A percentile compares a stretch with the other conserved stretches of the same genome.
Evolutionary conservation across 192 early-diverging fungal species (phyloP).

Genomic region (Rhizophagus prolifer): DNA sequence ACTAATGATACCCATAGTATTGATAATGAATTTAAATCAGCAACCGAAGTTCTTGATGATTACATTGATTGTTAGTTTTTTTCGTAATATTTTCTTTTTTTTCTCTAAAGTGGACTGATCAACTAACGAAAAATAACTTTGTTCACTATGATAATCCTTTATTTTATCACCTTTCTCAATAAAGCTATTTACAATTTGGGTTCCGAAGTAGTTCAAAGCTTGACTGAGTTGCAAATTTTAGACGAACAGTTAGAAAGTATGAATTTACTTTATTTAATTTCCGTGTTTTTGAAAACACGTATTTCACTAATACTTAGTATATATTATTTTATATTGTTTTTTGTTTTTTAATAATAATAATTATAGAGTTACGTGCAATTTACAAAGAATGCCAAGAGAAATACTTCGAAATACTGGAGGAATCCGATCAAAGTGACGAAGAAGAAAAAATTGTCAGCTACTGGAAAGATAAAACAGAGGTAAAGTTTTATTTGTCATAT

Average conservation of each 20-base stretch:
- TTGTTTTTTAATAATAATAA: not conserved
- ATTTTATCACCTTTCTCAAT: not conserved
- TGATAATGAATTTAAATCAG: slow-evolving; percentile 7
- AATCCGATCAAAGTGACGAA: slow-evolving; percentile 15
- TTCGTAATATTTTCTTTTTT: not conserved
- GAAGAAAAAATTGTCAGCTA: not conserved
- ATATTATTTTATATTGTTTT: not conserved
- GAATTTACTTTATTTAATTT: not conserved
- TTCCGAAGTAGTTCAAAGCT: not conserved
- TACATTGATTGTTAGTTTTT: slow-evolving; percentile 15
- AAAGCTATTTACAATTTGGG: slow-evolving; percentile 19
- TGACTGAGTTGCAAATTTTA: slow-evolving; percentile 2
- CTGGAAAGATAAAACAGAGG: slow-evolving; percentile 17
- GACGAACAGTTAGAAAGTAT: slow-evolving; percentile 15
- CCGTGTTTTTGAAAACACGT: not conserved
- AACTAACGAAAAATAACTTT: not conserved
- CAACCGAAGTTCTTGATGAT: slow-evolving; percentile 12
- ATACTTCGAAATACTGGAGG: not conserved
- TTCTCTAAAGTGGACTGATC: not conserved
- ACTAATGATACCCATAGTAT: not conserved
- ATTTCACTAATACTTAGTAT: not conserved
- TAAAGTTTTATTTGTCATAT: not conserved
- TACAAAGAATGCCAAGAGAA: slow-evolving; percentile 13
- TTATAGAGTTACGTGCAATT: slow-evolving; percentile 10
- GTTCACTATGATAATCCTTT: not conserved